A percentile compares a stretch with the other conserved stretches of the same genome.
Conservation (phyloP, 225 moss, liverwort and hornwort species). For the Climacium dendroides region DNA sequence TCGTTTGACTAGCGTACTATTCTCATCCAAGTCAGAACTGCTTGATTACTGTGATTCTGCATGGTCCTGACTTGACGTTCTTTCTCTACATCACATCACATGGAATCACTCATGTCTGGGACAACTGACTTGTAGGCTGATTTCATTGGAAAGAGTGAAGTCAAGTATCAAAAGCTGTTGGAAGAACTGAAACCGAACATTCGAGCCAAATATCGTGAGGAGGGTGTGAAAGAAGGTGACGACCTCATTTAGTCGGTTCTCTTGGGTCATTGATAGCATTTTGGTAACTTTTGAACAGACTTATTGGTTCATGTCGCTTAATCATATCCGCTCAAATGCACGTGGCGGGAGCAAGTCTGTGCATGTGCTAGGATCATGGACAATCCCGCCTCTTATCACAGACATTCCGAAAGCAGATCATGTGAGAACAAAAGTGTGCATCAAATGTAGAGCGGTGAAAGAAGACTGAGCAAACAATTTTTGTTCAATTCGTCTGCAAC, state of each 20-base stretch:
- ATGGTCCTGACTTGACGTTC: background rate
- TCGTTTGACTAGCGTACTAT: background rate
- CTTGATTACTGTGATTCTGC: background rate
- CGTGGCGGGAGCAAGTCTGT: conserved; percentile 46
- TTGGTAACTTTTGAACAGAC: background rate
- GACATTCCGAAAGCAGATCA: conserved; percentile 37
- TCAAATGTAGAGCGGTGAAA: background rate
- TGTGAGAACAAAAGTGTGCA: background rate
- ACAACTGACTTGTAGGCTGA: conserved; percentile 36
- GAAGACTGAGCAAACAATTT: background rate
- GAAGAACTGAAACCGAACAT: conserved; percentile 38
- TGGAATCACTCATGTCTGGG: background rate
- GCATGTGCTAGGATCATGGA: conserved; percentile 60
- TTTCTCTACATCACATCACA: background rate
- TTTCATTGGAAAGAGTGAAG: conserved; percentile 56
- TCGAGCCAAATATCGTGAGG: conserved; percentile 46
- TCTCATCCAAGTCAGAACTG: background rate
- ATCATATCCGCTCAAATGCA: background rate
- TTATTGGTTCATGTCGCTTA: background rate
- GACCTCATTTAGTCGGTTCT: background rate
- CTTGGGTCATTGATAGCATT: background rate
- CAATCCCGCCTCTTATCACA: conserved; percentile 61
- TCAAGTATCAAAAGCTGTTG: conserved; percentile 32
- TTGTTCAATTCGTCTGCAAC: background rate
- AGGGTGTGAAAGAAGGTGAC: conserved; percentile 72